Evolutionary conservation across 2,329 filamentous ascomycete genomes (phyloP).

Genomic region (Furcasterigmium furcatum): DNA sequence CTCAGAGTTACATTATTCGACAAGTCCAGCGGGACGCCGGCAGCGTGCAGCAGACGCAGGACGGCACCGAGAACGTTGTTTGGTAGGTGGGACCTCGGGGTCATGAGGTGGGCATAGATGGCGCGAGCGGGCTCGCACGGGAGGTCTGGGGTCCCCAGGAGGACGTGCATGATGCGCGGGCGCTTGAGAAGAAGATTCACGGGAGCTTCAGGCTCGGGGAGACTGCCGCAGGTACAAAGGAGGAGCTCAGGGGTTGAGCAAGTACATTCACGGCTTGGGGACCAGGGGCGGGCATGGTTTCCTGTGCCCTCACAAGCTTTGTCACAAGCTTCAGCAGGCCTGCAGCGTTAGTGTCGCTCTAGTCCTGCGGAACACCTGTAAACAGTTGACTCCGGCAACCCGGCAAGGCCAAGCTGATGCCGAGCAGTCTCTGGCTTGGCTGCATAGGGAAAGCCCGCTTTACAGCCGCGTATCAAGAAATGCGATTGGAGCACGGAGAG

Average conservation of each 20-base stretch:
- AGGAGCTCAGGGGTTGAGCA: slow-evolving; percentile 14
- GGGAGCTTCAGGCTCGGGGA: slow-evolving; percentile 54
- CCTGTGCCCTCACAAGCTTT: no score
- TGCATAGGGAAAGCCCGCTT: no score
- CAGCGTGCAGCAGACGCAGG: slow-evolving; percentile 40
- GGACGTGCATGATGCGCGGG: slow-evolving; percentile 39
- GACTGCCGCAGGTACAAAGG: slow-evolving; percentile 15
- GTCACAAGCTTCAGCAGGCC: no score
- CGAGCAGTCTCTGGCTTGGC: no score
- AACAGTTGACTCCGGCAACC: no score
- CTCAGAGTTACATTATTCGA: slow-evolving; percentile 79
- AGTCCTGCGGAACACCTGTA: no score
- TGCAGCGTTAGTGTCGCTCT: no score
- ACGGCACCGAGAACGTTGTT: slow-evolving; percentile 73
- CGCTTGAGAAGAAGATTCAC: slow-evolving; percentile 57
- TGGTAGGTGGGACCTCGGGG: slow-evolving; percentile 84
- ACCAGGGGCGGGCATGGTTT: slow-evolving; percentile 13
- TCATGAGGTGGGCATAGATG: slow-evolving; percentile 72
- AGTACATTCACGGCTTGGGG: slow-evolving; percentile 3
- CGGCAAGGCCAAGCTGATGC: no score
- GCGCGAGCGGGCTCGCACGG: slow-evolving; percentile 68
- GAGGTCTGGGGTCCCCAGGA: slow-evolving; percentile 51
- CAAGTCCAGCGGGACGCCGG: slow-evolving; percentile 58
- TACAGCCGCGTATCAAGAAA: no score
- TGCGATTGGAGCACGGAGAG: no score